Evolutionary conservation across 2,329 filamentous ascomycete species (phyloP).

Genomic region (Colletotrichum viniferum): DNA sequence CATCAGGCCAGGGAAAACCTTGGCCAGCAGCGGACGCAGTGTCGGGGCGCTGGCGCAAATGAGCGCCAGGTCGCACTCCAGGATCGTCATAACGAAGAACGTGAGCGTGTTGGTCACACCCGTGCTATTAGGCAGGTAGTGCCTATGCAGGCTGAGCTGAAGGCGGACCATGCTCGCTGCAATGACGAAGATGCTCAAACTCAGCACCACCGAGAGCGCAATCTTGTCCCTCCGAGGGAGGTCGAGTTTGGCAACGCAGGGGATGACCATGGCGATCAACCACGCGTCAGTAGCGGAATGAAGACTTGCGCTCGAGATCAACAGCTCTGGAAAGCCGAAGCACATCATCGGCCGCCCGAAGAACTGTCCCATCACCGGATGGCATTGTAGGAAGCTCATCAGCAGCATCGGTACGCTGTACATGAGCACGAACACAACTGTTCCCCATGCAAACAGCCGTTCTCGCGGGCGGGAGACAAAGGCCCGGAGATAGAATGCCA

Average conservation of each 20-base stretch:
- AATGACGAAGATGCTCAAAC: slow-evolving; percentile 45
- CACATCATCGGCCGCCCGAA: slow-evolving; percentile 39
- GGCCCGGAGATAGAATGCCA: slow-evolving; percentile 43
- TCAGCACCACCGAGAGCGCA: slow-evolving; percentile 47
- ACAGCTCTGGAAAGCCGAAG: slow-evolving; percentile 43
- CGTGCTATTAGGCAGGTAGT: slow-evolving; percentile 25
- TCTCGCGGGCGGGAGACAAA: slow-evolving; percentile 36
- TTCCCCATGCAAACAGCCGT: slow-evolving; percentile 35
- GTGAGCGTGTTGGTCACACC: slow-evolving; percentile 28
- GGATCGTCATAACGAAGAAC: slow-evolving; percentile 40
- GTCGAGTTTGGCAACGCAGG: slow-evolving; percentile 41
- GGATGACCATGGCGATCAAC: slow-evolving; percentile 48
- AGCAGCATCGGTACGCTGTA: slow-evolving; percentile 40
- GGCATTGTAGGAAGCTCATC: slow-evolving; percentile 47
- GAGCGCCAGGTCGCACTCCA: slow-evolving; percentile 39
- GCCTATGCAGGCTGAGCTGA: slow-evolving; percentile 30
- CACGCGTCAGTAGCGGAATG: slow-evolving; percentile 51
- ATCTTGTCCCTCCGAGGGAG: slow-evolving; percentile 47
- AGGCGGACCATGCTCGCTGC: slow-evolving; percentile 37
- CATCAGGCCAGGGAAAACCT: slow-evolving; percentile 29
- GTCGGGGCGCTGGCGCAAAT: slow-evolving; percentile 39
- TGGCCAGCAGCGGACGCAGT: slow-evolving; percentile 31
- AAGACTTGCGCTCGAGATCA: slow-evolving; percentile 46
- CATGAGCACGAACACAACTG: slow-evolving; percentile 35
- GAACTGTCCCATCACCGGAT: slow-evolving; percentile 40